phyloP scores from a whole-genome alignment of 805 yeast species.

The Kluyveromyces lactis region DNA sequence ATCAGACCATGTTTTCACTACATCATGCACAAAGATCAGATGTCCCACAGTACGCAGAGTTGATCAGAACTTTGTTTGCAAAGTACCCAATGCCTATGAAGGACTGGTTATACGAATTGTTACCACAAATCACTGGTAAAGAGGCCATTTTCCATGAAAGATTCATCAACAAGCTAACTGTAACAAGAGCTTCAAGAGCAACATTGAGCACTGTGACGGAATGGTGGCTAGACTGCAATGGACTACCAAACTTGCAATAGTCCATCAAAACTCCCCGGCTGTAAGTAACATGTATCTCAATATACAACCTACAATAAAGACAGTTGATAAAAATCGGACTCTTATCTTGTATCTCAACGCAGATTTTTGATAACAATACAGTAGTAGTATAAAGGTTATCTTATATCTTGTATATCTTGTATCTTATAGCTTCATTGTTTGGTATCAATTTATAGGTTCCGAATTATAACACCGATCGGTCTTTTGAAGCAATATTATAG shows the following conservation, averaged over 20 bases:
- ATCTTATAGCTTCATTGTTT: no score
- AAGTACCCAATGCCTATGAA: conserved; percentile 43
- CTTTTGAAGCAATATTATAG: no score
- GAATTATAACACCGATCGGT: no score
- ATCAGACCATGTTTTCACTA: conserved; percentile 34
- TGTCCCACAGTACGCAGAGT: conserved; percentile 47
- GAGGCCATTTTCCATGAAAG: conserved; percentile 29
- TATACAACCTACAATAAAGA: no score
- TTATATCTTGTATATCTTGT: no score
- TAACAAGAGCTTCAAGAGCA: conserved; percentile 59
- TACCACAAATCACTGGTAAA: conserved; percentile 24
- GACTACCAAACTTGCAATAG: conserved; percentile 22
- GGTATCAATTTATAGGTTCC: no score
- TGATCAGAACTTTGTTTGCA: conserved; percentile 40
- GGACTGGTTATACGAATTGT: conserved; percentile 35
- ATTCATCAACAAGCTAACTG: conserved; percentile 45
- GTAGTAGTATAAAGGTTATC: no score
- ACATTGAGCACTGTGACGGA: conserved; percentile 50
- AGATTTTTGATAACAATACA: no score
- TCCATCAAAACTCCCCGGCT: not conserved
- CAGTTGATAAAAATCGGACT: no score
- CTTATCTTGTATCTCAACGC: no score
- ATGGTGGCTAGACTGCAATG: conserved; percentile 59
- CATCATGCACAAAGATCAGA: conserved; percentile 50
- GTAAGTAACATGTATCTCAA: no score